Percentiles rank a stretch among this genome's conserved stretches.
phyloP scores from a whole-genome alignment of 805 yeast species.

The Candida vartiovaarae region DNA sequence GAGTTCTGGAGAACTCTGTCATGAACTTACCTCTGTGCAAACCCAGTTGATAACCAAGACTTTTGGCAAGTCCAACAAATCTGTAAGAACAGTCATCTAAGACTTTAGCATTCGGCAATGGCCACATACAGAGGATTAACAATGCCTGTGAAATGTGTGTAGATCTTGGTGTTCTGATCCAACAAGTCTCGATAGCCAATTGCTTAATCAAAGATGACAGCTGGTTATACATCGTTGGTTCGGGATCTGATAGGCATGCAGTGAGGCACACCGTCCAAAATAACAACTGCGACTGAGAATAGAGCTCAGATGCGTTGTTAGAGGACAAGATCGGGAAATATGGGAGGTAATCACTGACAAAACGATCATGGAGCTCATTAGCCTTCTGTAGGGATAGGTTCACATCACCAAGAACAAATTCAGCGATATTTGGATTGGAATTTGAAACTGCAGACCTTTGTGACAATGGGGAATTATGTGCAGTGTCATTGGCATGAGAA shows the following conservation, averaged over 20 bases:
- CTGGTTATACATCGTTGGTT: constrained; percentile 71
- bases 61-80: constrained; percentile 81
- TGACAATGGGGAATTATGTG: constrained; percentile 16
- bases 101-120: constrained; percentile 86
- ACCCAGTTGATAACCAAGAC: constrained; percentile 78
- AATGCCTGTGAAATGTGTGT: constrained; percentile 91
- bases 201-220: constrained; percentile 75
- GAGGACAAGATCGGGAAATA: constrained; percentile 75
- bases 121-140: constrained; percentile 83
- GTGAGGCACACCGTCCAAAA: constrained; percentile 91
- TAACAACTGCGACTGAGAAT: constrained; percentile 73
- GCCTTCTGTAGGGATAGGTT: constrained; percentile 61
- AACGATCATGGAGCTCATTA: constrained; percentile 60
- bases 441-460: constrained; percentile 19
- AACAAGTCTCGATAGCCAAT: constrained; percentile 84
- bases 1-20: constrained; percentile 84
- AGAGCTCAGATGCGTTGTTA: constrained; percentile 63
- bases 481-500: constrained; percentile 4
- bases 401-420: constrained; percentile 74
- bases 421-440: constrained; percentile 35
- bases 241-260: constrained; percentile 81
- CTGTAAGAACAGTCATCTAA: constrained; percentile 88
- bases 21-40: constrained; percentile 89
- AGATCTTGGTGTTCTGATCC: constrained; percentile 89
- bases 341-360: constrained; percentile 62